Evolutionary conservation across 1,284 basidiomycete genomes (phyloP), one percentile per base, ranked within the genome.

Genomic region (Sporisorium reilianum): DNA sequence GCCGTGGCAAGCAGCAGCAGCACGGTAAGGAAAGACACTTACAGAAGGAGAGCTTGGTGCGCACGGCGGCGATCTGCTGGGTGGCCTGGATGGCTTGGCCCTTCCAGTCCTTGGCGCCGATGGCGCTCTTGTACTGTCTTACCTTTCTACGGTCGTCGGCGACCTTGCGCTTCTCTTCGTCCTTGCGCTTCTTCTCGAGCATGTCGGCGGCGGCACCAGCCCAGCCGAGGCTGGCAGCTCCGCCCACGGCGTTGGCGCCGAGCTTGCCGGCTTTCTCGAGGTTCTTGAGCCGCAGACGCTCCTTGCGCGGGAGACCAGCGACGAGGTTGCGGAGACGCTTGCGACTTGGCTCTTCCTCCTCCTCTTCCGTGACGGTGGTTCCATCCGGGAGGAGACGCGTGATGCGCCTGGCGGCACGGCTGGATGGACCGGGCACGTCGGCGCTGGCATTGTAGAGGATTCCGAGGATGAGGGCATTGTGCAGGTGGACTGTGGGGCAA

Each of bases 381-480:
- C 65, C 58, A 41, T 79, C 77, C 9, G 62, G 60, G 0, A 79
- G 59, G 53, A 71, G 57, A 50, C 78, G 58, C 49, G 71, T 60
- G 61, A 74, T 63, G 41, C 67, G 46, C n/a, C 74, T 53, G n/a
- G 55, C 42, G 22, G 64, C 48, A 46, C 64, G 60, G 62, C 68
- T 68, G 36, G 75, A 77, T 20, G 80, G 82, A 2, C 79, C 76
- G 8, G 79, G 77, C 11, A 80, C 74, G 48, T 79, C 80, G 45
- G 80, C 71, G 38, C 69, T 77, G 12, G 82, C 82, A 36, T 87
- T 86, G 82, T 86, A 85, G 28, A 87, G 80, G 65, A 87, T 84
- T 26, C 85, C 84, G 46, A 87, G 75, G 52, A 87, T 77, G 22
- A 87, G 76, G 5, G 83, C 78, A 63, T 87, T 86, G 79, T 87